Base-by-base conservation (phyloP, 1,139 yeast species). In the Kluyveromyces sp. region DNA sequence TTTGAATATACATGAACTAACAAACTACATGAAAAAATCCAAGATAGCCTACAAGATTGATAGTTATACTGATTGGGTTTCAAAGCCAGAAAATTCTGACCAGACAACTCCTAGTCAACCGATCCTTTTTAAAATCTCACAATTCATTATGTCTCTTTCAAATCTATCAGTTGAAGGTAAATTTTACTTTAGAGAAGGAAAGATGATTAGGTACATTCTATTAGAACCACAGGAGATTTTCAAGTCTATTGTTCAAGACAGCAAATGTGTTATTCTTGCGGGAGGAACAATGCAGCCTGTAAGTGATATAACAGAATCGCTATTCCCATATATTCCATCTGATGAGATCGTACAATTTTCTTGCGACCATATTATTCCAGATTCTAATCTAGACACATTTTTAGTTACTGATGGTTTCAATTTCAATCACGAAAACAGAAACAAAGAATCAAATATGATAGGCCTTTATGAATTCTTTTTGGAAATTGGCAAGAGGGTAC, bases 231-330 rank as follows among this genome's bases (percentile, higher is more conserved):
- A 90, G 48, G 78, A 76, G 44, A 70, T 79, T 2, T 88, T 90
- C 60, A 72, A 73, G 49, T 82, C 80, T 8, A 71, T 90, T 2
- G 78, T 87, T 0, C 77, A 78, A 4, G 75, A 80, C 33, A 75
- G 90, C 0, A 75, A 74, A 53, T 83, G 94, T 61, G 83, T 90
- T 0, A 70, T 90, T 3, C 64, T 90, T 4, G 95, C 96, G 7
- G 98, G 98, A 34, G 98, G 98, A 21, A 90, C 98, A 0, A 89
- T 90, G 97, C 95, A 88, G 59, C 98, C 98, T 0, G 72, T 82
- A 48, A 63, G 72, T 15, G 97, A 90, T 54, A 85, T 83, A 58
- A 66, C 74, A 7, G 72, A 78, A 30, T 77, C 75, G 52, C 67
- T 90, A 36, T 79, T 89, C 45, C 96, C 96, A 0, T 74, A 76